These are phyloP conservation scores for Eucalyptus virginea DNA, from an alignment of 345 rosid species.

Conservation along the genomic window DNA sequence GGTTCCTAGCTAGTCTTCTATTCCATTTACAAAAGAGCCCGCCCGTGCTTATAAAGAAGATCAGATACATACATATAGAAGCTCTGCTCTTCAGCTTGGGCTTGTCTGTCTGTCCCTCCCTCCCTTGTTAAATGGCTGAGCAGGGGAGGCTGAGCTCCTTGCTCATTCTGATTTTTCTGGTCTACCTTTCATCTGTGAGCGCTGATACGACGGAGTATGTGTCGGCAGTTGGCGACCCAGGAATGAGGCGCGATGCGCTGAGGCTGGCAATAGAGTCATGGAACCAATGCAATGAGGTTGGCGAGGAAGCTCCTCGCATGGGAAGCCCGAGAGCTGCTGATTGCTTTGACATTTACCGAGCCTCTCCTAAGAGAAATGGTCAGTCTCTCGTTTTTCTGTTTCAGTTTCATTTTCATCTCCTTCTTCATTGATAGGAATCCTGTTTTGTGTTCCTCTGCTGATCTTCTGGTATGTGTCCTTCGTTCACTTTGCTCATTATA, in stretches of 20 bases:
- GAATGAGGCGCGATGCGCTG: constrained; percentile 69
- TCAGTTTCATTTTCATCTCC: not conserved
- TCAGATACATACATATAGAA: not conserved
- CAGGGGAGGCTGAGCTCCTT: not conserved
- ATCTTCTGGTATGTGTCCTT: not conserved
- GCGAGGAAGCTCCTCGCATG: constrained; percentile 54
- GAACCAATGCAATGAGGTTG: constrained; percentile 95
- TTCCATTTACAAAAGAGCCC: not conserved
- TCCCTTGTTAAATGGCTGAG: not conserved
- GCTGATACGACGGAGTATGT: not conserved
- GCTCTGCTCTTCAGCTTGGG: not conserved
- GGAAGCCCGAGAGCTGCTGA: constrained; percentile 93
- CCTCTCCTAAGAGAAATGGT: not conserved
- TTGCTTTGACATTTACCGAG: constrained; percentile 50
- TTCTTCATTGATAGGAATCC: not conserved
- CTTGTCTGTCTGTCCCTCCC: not conserved
- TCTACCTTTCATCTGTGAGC: not conserved
- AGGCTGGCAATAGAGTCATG: constrained; percentile 83
- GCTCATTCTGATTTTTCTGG: not conserved
- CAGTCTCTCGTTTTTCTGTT: not conserved
- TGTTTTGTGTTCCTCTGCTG: not conserved
- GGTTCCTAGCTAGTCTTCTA: not conserved
- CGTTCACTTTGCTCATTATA: not conserved
- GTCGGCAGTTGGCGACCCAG: constrained; percentile 81
- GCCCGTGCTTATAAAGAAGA: not conserved